Evolutionary conservation across 2,329 filamentous ascomycete species (phyloP), one percentile per base, ranked within the genome.

Genomic region (Juglanconis oblonga): DNA sequence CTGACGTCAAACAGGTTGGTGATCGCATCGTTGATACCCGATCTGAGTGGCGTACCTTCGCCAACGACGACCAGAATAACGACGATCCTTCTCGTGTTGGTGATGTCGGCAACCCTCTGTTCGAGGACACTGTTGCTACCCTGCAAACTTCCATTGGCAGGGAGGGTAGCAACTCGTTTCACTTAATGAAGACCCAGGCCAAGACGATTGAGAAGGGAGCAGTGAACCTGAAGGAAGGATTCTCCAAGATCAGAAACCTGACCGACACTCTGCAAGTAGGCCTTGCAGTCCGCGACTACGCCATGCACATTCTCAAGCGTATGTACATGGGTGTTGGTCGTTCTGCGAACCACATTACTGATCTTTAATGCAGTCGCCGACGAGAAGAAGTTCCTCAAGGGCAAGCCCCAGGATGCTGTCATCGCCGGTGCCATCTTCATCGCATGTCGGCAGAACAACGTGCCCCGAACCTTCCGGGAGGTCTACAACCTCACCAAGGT

Each of bases 1-100:
- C 58, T 56, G 24, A 54, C 10, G 3, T 13, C 9, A 5, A n/a
- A 17, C 51, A 62, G 61, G 61, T 99, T 35, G 90, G 90, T 62
- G 90, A 94, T 70, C 89, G 92, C 66, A 92, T 95, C 72, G 93
- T 99, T 71, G 96, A 99, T 72, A 96, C 91, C 63, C 90, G 96
- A 64, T 97, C 92, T 52, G 95, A 99, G 78, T 99, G 95, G 95
- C 91, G 95, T 72, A 99, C 95, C 1, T 99, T 99, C 77, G 92
- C 93, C 72, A 98, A 98, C 73, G 95, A 99, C 71, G 96, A 99
- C 73, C 92, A 97, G 74, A 92, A 91, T 70, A 93, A 91, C 70
- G 96, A 98, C 68, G 95, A 99, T 67, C 95, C 96, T 4, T 97
- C 92, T 61, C 95, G 95, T 92, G 94, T 99, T 66, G 95, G 95